phyloP scores from a whole-genome alignment of 1,139 yeast species.

The Kodamaea alishanica region DNA sequence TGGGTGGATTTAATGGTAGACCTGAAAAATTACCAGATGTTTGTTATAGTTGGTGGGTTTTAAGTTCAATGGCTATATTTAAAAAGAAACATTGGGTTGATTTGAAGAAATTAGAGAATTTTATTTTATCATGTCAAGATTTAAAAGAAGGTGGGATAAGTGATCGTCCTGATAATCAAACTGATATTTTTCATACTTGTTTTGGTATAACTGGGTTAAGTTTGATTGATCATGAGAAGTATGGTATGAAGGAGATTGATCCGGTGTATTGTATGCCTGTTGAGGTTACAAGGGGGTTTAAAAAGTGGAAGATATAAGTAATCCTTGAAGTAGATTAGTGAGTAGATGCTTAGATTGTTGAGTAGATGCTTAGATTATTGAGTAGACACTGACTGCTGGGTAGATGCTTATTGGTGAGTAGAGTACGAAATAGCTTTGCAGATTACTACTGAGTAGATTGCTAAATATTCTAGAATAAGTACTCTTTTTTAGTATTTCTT shows the following conservation, averaged over 20 bases:
- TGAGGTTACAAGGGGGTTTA: constrained; percentile 43
- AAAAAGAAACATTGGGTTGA: constrained; percentile 73
- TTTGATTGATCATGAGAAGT: constrained; percentile 55
- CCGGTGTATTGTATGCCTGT: constrained; percentile 86
- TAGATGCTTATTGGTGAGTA: too few species aligned
- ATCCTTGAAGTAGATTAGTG: neutral
- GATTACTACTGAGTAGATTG: too few species aligned
- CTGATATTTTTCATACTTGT: constrained; percentile 88
- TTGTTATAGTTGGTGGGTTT: constrained; percentile 98
- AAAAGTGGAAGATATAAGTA: constrained; percentile 30
- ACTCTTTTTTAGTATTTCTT: too few species aligned
- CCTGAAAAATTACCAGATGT: constrained; percentile 96
- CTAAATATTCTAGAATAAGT: too few species aligned
- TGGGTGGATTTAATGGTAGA: constrained; percentile 93
- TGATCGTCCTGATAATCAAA: constrained; percentile 86
- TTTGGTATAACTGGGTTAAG: constrained; percentile 89
- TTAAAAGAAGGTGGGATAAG: constrained; percentile 79
- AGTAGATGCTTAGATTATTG: too few species aligned
- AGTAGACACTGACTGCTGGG: too few species aligned
- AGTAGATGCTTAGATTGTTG: too few species aligned
- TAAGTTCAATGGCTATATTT: constrained; percentile 72
- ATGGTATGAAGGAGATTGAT: constrained; percentile 55
- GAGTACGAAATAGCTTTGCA: too few species aligned
- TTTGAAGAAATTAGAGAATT: constrained; percentile 51
- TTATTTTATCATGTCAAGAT: constrained; percentile 80